These are phyloP conservation scores for Trichomonas tenax DNA, from an alignment of 208 protist genomes.

Conservation along the genomic window DNA sequence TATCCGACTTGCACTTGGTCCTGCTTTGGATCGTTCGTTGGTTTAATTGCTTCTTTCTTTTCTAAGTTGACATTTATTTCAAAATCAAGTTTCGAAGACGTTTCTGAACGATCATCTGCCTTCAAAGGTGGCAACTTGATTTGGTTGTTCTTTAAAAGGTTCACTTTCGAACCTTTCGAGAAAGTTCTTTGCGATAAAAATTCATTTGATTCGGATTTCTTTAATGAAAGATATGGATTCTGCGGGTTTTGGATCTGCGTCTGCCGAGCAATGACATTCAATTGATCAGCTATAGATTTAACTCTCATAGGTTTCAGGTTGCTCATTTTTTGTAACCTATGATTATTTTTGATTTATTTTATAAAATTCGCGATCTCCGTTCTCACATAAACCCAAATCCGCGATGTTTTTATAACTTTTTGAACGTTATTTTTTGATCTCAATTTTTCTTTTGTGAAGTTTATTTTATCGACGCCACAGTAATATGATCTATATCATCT, in stretches of 20 bases:
- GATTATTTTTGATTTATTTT: background rate
- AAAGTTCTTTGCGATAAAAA: background rate
- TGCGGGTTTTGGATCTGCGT: background rate
- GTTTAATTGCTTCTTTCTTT: background rate
- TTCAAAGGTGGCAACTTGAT: background rate
- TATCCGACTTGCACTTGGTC: background rate
- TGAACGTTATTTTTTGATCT: no score
- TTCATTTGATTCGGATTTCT: background rate
- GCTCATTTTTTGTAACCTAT: background rate
- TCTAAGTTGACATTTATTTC: background rate
- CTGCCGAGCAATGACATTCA: background rate
- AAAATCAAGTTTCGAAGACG: background rate
- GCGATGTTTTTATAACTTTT: no score
- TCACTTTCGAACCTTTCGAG: background rate
- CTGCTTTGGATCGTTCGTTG: background rate
- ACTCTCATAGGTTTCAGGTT: background rate
- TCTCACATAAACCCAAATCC: no score
- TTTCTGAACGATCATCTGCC: background rate
- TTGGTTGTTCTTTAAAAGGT: background rate
- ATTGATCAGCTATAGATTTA: background rate
- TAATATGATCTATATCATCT: no score
- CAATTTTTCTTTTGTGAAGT: no score
- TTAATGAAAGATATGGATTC: background rate
- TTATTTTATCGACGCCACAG: no score
- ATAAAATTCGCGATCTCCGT: no score